Evolutionary conservation across 2,329 filamentous ascomycete species (phyloP).

Genomic region (Paraphoma chrysanthemicola): DNA sequence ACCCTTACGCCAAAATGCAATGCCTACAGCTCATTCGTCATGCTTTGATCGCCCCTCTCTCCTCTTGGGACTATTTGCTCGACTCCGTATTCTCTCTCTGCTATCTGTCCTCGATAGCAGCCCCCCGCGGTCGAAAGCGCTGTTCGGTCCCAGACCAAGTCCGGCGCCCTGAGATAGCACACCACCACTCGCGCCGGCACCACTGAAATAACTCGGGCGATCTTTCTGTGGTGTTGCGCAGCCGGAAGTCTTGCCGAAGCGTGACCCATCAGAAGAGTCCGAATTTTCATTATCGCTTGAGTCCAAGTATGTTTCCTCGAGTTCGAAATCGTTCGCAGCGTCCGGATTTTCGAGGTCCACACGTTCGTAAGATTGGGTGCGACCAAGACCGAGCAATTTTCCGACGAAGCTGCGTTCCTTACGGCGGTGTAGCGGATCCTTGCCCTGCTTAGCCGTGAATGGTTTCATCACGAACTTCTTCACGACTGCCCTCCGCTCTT

Average conservation of each 20-base stretch:
- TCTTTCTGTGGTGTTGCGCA: conserved; percentile 67
- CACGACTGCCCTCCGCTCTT: conserved; percentile 70
- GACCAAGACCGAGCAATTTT: conserved; percentile 67
- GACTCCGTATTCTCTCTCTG: conserved; percentile 73
- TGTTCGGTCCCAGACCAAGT: conserved; percentile 37
- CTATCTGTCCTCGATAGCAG: conserved; percentile 85
- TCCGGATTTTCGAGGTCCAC: conserved; percentile 76
- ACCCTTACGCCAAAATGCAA: background rate
- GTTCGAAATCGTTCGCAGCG: conserved; percentile 74
- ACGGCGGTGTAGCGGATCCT: conserved; percentile 41
- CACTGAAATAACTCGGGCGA: conserved; percentile 29
- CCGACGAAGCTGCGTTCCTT: conserved; percentile 49
- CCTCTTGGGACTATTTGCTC: conserved; percentile 58
- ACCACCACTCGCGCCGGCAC: conserved; percentile 15
- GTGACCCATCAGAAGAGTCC: conserved; percentile 65
- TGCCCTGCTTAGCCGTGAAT: conserved; percentile 52
- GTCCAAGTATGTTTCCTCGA: conserved; percentile 55
- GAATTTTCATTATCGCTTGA: conserved; percentile 67
- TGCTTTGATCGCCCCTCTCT: conserved; percentile 10
- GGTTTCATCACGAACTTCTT: conserved; percentile 62
- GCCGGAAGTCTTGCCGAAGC: conserved; percentile 68
- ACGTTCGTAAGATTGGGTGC: conserved; percentile 72
- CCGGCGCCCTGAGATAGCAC: conserved; percentile 38
- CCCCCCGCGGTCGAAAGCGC: conserved; percentile 65
- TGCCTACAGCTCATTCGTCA: conserved; percentile 26